phyloP scores from a whole-genome alignment of 2,329 filamentous ascomycete species.

The Epichloe elymi region DNA sequence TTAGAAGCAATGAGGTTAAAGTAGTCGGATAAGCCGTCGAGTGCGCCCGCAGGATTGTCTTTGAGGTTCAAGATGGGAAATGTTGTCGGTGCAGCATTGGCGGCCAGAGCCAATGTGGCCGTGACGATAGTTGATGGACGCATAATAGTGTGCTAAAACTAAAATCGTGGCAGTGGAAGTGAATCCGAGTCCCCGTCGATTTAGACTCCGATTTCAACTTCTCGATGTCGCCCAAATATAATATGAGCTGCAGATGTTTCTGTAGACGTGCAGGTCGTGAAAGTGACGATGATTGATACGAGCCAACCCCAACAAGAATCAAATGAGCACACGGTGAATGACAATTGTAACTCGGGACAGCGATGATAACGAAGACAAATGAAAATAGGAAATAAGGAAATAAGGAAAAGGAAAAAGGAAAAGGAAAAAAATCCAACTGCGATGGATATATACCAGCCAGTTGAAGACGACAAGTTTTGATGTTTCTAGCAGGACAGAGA shows the following conservation, averaged over 20 bases:
- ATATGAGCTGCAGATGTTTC: neutral
- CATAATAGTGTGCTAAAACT: conserved; percentile 34
- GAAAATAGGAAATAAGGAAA: conserved; percentile 11
- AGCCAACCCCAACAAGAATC: neutral
- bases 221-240: neutral
- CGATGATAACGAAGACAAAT: conserved; percentile 8
- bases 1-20: conserved; percentile 47
- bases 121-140: conserved; percentile 33
- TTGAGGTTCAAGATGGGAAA: conserved; percentile 24
- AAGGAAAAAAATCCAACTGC: conserved; percentile 4
- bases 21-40: conserved; percentile 42
- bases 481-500: conserved; percentile 4
- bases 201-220: neutral
- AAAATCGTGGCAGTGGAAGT: neutral
- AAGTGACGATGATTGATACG: neutral
- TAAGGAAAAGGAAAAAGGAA: conserved; percentile 1
- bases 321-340: neutral
- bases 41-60: conserved; percentile 24
- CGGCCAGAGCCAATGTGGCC: conserved; percentile 31
- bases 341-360: neutral
- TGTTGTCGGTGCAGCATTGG: conserved; percentile 32
- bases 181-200: neutral
- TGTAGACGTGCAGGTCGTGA: neutral
- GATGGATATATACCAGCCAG: neutral
- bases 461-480: conserved; percentile 3